Evolutionary conservation across 1,284 basidiomycete species (phyloP), one percentile per base, ranked within the genome.

Genomic region (Vanrija sp.): DNA sequence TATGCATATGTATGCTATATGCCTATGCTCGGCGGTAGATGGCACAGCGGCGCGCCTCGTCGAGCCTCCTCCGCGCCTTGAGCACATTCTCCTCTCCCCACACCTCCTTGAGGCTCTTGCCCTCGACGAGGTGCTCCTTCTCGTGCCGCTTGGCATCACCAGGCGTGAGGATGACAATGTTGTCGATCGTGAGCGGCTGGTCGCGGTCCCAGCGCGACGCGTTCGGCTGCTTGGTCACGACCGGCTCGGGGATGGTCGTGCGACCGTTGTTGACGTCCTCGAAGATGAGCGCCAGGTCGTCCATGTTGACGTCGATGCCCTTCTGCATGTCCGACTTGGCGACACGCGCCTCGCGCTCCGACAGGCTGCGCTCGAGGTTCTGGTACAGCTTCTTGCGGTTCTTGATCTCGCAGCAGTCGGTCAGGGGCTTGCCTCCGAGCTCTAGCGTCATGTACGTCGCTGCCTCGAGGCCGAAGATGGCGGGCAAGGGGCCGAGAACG

Each of bases 391-490:
- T 95, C 63, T 80, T 83, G 43, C 92, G 81, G 63, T 87, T 84
- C 72, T 90, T 91, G 58, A 93, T 85, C 3, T 90, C 83, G 3
- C 92, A 75, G 1, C 89, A 88, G 61, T 92, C 89, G 35, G 79
- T 75, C 43, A 94, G 85, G 1, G 91, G 87, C 66, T 87, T 89
- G 10, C 82, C 86, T 1, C 89, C 88, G 36, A 96, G 75, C 46
- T 87, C 86, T 67, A 89, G 89, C 2, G 92, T 76, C 57, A 96
- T 84, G 69, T 89, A 95, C 1, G 89, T 89, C 15, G 89, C 88
- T 45, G 87, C 85, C 62, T 93, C 82, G 57, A 96, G 81, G 6
- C 93, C 93, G 69, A 97, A 97, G 54, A 92, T 84, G 2, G 88
- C 84, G 0, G 91, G 91, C 3, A 94, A 73, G 0, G 91, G 88